Evolutionary conservation across 2,329 filamentous ascomycete species (phyloP).

Genomic region (Calonectria pauciramosa): DNA sequence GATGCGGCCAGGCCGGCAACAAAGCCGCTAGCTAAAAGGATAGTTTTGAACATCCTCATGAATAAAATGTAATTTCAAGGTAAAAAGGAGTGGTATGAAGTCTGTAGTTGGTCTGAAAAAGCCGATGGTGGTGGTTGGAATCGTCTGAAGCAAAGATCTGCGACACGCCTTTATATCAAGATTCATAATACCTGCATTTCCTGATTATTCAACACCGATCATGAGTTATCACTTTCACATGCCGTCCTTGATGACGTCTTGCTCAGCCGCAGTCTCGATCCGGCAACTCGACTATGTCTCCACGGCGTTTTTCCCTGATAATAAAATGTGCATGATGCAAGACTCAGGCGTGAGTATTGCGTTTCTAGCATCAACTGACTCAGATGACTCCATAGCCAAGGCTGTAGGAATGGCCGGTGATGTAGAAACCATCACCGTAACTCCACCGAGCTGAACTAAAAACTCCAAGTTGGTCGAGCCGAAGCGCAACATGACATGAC

Average conservation of each 20-base stretch:
- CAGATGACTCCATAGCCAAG: neutral
- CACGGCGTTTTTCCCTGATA: neutral
- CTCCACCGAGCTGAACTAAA: neutral
- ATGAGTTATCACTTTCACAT: neutral
- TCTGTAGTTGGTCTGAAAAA: neutral
- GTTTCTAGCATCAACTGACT: neutral
- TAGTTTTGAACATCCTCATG: neutral
- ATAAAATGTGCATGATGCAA: neutral
- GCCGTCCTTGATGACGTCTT: neutral
- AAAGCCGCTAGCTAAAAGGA: neutral
- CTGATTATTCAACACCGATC: neutral
- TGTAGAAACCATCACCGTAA: neutral
- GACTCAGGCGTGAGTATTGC: neutral
- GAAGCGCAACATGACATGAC: neutral
- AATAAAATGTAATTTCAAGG: neutral
- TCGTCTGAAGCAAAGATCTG: neutral
- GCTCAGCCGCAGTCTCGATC: neutral
- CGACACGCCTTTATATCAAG: neutral
- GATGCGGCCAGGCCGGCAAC: neutral
- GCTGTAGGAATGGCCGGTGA: neutral
- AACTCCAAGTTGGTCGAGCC: too few relatives aligned
- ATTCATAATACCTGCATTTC: neutral
- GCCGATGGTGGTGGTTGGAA: neutral
- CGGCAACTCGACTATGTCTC: neutral
- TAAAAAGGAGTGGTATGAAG: neutral